phyloP scores from a whole-genome alignment of 306 rosid species.

The Geum urbanum region DNA sequence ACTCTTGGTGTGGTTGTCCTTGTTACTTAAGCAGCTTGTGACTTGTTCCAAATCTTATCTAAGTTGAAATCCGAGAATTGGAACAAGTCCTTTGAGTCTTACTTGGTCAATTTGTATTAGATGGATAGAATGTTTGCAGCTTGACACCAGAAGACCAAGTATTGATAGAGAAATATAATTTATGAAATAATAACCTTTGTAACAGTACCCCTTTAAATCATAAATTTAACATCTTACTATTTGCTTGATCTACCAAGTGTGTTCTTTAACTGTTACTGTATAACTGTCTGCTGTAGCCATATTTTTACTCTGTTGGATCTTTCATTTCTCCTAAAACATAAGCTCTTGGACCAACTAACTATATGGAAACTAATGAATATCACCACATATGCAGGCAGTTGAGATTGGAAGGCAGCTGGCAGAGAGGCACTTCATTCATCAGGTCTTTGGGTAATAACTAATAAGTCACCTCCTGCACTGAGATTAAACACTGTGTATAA shows the following conservation, averaged over 20 bases:
- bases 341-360: neutral
- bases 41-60: neutral
- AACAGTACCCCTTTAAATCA: neutral
- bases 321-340: neutral
- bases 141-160: neutral
- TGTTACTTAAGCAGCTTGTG: neutral
- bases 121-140: neutral
- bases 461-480: slow-evolving; percentile 25
- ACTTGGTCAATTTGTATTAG: neutral
- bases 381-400: slow-evolving; percentile 54
- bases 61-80: neutral
- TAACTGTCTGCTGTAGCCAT: neutral
- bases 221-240: neutral
- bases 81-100: neutral
- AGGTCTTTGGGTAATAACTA: slow-evolving; percentile 95
- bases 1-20: too few relatives aligned
- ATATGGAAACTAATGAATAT: slow-evolving; percentile 10
- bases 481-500: slow-evolving; percentile 7
- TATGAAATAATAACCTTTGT: neutral
- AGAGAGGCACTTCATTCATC: slow-evolving; percentile 75
- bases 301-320: neutral
- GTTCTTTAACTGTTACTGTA: neutral
- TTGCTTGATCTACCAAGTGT: neutral
- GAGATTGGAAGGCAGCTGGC: slow-evolving; percentile 70
- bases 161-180: neutral